Evolutionary conservation across 2,329 filamentous ascomycete species (phyloP), one percentile per base, ranked within the genome.

Genomic region (Pestalotiopsis sp.): DNA sequence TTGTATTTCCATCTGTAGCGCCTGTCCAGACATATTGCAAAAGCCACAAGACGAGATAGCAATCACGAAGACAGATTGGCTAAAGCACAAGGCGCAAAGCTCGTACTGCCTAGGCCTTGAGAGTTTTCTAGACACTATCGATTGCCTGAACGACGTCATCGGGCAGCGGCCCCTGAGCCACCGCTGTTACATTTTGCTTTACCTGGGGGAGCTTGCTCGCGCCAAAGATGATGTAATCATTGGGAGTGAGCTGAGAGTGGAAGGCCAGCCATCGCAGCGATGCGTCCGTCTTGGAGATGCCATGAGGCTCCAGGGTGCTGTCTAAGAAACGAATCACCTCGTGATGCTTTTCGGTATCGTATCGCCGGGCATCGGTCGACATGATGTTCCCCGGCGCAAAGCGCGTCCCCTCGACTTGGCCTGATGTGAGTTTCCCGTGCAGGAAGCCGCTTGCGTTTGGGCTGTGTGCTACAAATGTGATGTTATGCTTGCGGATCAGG

Each of bases 371-470:
- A 49, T 69, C 60, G 58, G 36, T 70, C 4, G 31, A 65, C 69
- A 73, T 68, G 27, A 70, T 67, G 65, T 69, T 71, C 9, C 68
- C 70, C 31, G 52, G 68, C 23, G 60, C 66, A 41, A 72, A 74
- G 31, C 72, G 70, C 17, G 71, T 72, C 2, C 72, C 73, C 41
- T 73, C 65, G 27, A 68, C 67, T 14, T 69, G n/a, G 12, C 71
- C 73, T 2, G 68, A 27, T 5, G 72, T 72, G 5, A 72, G 58
- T 36, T 65, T 69, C 20, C 73, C 73, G 7, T 68, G 62, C 13
- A 73, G 68, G 66, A 73, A 73, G 20, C 72, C 72, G 56, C 70
- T 68, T 20, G 38, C 72, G 12, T 68, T 68, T 7, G 71, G 70
- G 57, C 72, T 73, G 59, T 56, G 66, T 41, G 71, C 68, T 41